Percentiles rank a stretch among this genome's conserved stretches.
These are phyloP conservation scores for Tirmania nivea DNA, from an alignment of 495 filamentous ascomycete genomes.

Conservation along the genomic window DNA sequence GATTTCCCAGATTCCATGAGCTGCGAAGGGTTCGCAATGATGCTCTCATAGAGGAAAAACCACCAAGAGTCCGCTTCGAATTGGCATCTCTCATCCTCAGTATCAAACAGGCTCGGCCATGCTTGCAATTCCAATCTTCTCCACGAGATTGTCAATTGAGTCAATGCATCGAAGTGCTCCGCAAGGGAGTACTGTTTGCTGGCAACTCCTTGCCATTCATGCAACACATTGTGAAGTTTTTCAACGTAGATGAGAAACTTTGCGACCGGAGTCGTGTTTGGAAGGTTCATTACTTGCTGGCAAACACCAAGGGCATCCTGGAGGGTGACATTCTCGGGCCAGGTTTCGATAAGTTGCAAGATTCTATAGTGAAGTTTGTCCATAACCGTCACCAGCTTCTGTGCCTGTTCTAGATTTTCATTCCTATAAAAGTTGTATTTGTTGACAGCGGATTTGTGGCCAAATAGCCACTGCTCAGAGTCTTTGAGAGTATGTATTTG, in stretches of 20 bases:
- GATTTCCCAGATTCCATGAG: slow-evolving; percentile 30
- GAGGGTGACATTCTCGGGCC: slow-evolving; percentile 55
- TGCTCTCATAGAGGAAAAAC: slow-evolving; percentile 81
- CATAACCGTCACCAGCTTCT: slow-evolving; percentile 43
- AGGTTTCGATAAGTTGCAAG: slow-evolving; percentile 25
- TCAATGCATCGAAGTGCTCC: slow-evolving; percentile 49
- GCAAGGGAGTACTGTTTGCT: slow-evolving; percentile 53
- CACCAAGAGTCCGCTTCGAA: slow-evolving; percentile 76
- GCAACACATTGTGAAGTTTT: slow-evolving; percentile 54
- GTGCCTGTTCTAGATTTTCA: slow-evolving; percentile 48
- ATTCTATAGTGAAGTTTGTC: slow-evolving; percentile 47
- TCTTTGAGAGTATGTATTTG: slow-evolving; percentile 41
- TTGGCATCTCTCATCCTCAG: slow-evolving; percentile 51
- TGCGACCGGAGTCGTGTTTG: slow-evolving; percentile 66
- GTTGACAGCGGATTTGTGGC: slow-evolving; percentile 14
- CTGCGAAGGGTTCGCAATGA: slow-evolving; percentile 52
- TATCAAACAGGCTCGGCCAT: slow-evolving; percentile 76
- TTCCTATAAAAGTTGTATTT: slow-evolving; percentile 80
- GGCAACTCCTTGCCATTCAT: slow-evolving; percentile 86
- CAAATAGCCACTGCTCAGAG: slow-evolving; percentile 31
- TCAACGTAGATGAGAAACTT: slow-evolving; percentile 66
- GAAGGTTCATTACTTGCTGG: slow-evolving; percentile 47
- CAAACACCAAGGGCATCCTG: slow-evolving; percentile 54
- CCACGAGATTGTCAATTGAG: slow-evolving; percentile 60
- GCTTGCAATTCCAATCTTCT: slow-evolving; percentile 72